Base-by-base conservation (phyloP, 2,329 filamentous ascomycete genomes). In the Coniochaeta sp. region DNA sequence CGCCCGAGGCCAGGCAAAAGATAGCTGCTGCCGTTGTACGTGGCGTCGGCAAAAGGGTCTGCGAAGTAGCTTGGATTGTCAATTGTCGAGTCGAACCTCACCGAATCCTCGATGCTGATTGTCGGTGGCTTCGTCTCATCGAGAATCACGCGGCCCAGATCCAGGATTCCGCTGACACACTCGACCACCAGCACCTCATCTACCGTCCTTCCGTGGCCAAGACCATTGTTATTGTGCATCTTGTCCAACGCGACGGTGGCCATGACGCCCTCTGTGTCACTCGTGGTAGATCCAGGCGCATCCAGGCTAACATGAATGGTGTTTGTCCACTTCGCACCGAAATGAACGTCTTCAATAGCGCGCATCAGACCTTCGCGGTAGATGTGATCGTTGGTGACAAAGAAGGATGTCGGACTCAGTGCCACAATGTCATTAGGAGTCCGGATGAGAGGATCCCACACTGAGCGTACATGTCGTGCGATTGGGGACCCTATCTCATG, bases 361-460 rank as follows among this genome's bases (percentile, higher is more conserved):
- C 83, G 76, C 69, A 78, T 67, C 0, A 67, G 6, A 0, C 84
- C 83, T 1, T 80, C 75, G 0, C 73, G 76, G 67, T 86, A 78
- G 64, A 71, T 70, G 59, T 87, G 83, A 63, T 87, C 85, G 62
- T 87, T 87, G 0, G 83, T 86, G 6, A 86, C 79, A 57, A 82
- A 81, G 67, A 87, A 78, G 0, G 78, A 77, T 14, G 66, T 72
- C 0, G 79, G 76, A 0, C 73, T 79, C 4, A 71, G 65, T 1
- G 78, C 81, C 6, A 80, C 69, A 14, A 88, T 70, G 62, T 88
- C 85, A 62, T 87, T 87, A 1, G 85, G 84, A 0, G 83, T 86
- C 11, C 67, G 68, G 55, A 87, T 77, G 36, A 84, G 64, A 0
- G 80, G 77, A 65, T 87, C 76, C 43, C 70, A 71, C 36, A 87